These are phyloP conservation scores for Echeveria elegans DNA, from an alignment of 164 flowering plant genomes.

Conservation along the genomic window DNA sequence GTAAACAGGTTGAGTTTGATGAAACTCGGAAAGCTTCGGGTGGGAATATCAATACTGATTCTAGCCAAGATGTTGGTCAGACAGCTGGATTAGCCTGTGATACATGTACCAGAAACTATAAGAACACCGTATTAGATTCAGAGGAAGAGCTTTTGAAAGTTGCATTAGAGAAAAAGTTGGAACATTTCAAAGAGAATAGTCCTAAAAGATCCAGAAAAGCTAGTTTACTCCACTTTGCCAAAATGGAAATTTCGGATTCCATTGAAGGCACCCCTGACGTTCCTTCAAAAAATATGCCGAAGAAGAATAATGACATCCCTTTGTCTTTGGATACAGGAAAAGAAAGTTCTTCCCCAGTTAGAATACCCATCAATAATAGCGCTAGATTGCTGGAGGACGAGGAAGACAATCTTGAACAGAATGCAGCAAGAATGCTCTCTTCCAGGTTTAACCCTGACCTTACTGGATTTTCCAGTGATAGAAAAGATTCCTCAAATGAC, in stretches of 20 bases:
- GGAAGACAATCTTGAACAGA: conserved; percentile 89
- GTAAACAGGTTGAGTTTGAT: conserved; percentile 36
- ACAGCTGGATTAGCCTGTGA: conserved; percentile 18
- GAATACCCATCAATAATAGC: conserved; percentile 12
- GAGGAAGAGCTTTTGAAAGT: conserved; percentile 13
- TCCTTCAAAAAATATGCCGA: conserved; percentile 20
- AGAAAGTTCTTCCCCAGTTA: conserved; percentile 14
- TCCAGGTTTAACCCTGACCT: conserved; percentile 91
- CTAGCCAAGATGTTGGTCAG: conserved; percentile 16
- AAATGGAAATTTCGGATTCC: conserved; percentile 20
- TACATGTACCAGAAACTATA: conserved; percentile 7
- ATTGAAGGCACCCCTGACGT: conserved; percentile 18
- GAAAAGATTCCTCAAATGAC: conserved; percentile 27
- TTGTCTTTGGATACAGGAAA: neutral
- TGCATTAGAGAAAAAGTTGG: conserved; percentile 19
- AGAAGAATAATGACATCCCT: conserved; percentile 9
- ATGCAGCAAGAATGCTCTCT: conserved; percentile 98
- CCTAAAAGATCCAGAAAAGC: conserved; percentile 14
- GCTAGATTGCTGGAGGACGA: conserved; percentile 42
- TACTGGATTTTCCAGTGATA: conserved; percentile 45
- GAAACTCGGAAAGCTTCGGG: conserved; percentile 14
- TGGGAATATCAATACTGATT: neutral
- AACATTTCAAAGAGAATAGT: conserved; percentile 26
- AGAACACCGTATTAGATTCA: conserved; percentile 7
- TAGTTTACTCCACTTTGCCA: conserved; percentile 19